Percentiles rank a stretch among this genome's conserved stretches.
These are phyloP conservation scores for Ceratobasidium sp. DNA, from an alignment of 1,284 basidiomycete species.

Conservation along the genomic window DNA sequence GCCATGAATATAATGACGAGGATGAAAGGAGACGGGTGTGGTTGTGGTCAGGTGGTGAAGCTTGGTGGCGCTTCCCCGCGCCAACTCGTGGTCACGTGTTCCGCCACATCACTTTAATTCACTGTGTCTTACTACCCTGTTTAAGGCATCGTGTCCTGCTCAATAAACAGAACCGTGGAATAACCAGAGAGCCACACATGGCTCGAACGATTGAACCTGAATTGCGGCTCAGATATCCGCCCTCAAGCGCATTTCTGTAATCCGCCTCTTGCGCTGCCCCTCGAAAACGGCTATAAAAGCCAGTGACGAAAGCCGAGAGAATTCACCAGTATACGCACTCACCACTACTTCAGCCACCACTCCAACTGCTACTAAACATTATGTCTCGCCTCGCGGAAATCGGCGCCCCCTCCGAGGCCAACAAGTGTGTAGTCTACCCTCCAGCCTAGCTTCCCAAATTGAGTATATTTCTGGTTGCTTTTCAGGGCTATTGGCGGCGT, in stretches of 20 bases:
- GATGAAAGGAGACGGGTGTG: not conserved
- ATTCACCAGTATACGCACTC: not conserved
- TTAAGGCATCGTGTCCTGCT: not conserved
- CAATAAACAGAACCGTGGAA: not conserved
- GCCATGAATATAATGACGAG: not conserved
- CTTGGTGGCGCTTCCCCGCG: not conserved
- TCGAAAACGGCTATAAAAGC: not conserved
- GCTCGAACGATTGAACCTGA: not conserved
- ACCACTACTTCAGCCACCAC: not conserved
- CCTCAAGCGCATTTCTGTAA: slow-evolving; percentile 11
- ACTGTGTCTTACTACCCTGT: not conserved
- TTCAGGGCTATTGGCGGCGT: slow-evolving; percentile 38
- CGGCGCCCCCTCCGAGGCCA: slow-evolving; percentile 29
- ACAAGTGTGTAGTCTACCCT: slow-evolving; percentile 16
- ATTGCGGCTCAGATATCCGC: slow-evolving; percentile 6
- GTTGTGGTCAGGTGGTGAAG: slow-evolving; percentile 20
- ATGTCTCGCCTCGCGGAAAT: slow-evolving; percentile 31
- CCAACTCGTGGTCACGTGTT: slow-evolving; percentile 5
- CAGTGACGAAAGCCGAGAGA: not conserved
- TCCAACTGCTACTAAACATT: not conserved
- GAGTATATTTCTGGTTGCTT: not conserved
- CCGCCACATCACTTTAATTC: not conserved
- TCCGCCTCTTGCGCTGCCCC: not conserved
- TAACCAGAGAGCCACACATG: not conserved
- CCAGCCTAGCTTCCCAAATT: not conserved